Conservation (phyloP, 1,139 yeast species). For the Hemisphaericaspora xylofermentans region DNA sequence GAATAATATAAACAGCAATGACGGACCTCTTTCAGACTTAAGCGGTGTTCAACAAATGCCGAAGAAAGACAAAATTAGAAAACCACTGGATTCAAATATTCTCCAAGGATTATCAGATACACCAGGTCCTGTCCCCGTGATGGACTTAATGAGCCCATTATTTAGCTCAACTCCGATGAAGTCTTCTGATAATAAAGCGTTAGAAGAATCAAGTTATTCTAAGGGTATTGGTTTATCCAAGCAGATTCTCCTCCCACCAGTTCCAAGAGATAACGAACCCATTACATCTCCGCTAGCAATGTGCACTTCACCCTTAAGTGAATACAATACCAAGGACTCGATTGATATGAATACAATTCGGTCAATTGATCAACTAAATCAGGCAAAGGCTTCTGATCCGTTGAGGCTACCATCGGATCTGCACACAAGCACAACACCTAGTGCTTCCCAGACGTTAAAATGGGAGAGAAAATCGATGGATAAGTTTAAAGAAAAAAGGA, state of each 20-base stretch:
- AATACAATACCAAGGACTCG: background rate
- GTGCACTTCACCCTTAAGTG: slow-evolving; percentile 6
- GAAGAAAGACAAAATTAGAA: background rate
- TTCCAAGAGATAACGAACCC: slow-evolving; percentile 5
- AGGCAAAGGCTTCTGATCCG: background rate
- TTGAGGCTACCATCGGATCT: background rate
- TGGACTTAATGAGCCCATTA: background rate
- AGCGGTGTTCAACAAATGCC: background rate
- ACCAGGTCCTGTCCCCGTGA: background rate
- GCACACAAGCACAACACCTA: background rate
- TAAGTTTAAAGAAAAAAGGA: slow-evolving; percentile 25
- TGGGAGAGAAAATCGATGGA: slow-evolving; percentile 11
- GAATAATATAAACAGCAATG: background rate
- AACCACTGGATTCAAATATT: background rate
- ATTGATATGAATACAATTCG: background rate
- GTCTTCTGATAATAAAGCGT: background rate
- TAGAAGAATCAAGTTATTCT: background rate
- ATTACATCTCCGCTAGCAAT: slow-evolving; percentile 13
- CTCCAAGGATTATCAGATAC: background rate
- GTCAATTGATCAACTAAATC: background rate
- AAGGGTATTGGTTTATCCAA: background rate
- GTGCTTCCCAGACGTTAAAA: background rate
- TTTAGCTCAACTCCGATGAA: background rate
- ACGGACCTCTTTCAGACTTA: background rate
- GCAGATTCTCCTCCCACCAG: background rate